Evolutionary conservation across 2,329 filamentous ascomycete genomes (phyloP), one percentile per base, ranked within the genome.

Genomic region (Diaporthe vaccinii): DNA sequence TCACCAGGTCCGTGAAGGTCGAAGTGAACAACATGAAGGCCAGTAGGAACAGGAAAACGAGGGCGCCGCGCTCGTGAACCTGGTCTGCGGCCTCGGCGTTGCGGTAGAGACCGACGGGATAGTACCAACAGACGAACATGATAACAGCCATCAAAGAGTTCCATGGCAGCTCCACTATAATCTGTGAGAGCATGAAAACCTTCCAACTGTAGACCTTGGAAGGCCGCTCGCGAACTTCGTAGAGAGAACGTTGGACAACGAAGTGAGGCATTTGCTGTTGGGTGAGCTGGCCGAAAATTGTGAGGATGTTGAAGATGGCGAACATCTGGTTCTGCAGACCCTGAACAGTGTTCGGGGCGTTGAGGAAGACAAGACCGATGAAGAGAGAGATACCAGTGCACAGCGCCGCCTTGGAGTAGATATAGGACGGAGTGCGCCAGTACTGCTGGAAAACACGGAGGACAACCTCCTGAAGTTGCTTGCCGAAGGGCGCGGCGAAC

Each of bases 321-420:
- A 94, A 94, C 83, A 93, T 89, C 77, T 93, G 91, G 82, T 93
- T 93, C 81, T 93, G 92, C n/a, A 94, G 85, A 49, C 92, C 93
- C 79, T 93, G 91, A 55, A 90, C 86, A 0, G 89, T 89, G 80
- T 89, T 89, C 34, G 88, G 87, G 3, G 91, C 88, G 46, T 89
- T 87, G 85, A 88, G 92, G 82, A 93, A 93, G 25, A 90, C 91
- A 80, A 93, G 92, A n/a, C 92, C 92, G 78, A 93, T 92, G 82
- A 93, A 94, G 10, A 94, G 85, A 9, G 89, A 79, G 31, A 83
- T 79, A 57, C 88, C 80, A 57, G 87, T 82, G 78, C 89, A 91
- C 57, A 94, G 89, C 5, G 86, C 84, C 0, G 86, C 80, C 84
- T 95, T 95, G 75, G 92, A 91, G 84, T 93, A 94, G 79, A 94